phyloP scores from a whole-genome alignment of 768 basidiomycete species.

The Mycena vulgaris region DNA sequence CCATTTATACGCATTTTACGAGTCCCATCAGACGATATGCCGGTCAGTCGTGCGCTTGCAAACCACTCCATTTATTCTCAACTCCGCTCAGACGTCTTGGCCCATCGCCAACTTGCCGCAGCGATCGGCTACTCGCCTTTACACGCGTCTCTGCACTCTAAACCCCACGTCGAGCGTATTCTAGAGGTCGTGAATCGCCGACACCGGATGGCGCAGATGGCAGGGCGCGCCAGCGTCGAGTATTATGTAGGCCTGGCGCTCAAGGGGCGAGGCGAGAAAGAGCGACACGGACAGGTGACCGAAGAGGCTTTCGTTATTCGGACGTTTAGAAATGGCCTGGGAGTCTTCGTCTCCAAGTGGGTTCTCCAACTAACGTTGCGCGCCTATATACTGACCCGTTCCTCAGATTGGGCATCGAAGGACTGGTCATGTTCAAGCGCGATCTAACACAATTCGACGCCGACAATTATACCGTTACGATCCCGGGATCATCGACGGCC shows the following conservation, averaged over 20 bases:
- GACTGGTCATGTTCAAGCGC: constrained; percentile 93
- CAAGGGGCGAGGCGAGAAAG: constrained; percentile 70
- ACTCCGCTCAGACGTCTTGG: constrained; percentile 82
- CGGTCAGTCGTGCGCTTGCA: constrained; percentile 61
- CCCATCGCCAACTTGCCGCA: constrained; percentile 93
- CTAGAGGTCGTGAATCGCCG: constrained; percentile 91
- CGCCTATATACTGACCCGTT: constrained; percentile 11
- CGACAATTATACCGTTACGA: constrained; percentile 88
- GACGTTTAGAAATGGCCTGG: constrained; percentile 93
- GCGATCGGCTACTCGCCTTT: constrained; percentile 89
- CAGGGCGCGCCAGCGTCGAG: constrained; percentile 95
- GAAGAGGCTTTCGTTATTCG: constrained; percentile 96
- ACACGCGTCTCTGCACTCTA: constrained; percentile 91
- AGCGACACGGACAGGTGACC: constrained; percentile 59
- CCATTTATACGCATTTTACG: constrained; percentile 99
- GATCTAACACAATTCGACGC: constrained; percentile 88
- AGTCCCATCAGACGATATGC: constrained; percentile 98
- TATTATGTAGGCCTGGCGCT: constrained; percentile 97
- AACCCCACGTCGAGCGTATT: constrained; percentile 88
- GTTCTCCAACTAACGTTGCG: no score
- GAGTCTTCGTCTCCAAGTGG: constrained; percentile 96
- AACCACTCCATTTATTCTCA: not conserved
- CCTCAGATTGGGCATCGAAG: constrained; percentile 91
- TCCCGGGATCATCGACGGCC: constrained; percentile 61
- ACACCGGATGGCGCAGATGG: constrained; percentile 98